Evolutionary conservation across 73 alveolate species (phyloP), one percentile per base, ranked within the genome.

Genomic region (Blepharisma stoltei): DNA sequence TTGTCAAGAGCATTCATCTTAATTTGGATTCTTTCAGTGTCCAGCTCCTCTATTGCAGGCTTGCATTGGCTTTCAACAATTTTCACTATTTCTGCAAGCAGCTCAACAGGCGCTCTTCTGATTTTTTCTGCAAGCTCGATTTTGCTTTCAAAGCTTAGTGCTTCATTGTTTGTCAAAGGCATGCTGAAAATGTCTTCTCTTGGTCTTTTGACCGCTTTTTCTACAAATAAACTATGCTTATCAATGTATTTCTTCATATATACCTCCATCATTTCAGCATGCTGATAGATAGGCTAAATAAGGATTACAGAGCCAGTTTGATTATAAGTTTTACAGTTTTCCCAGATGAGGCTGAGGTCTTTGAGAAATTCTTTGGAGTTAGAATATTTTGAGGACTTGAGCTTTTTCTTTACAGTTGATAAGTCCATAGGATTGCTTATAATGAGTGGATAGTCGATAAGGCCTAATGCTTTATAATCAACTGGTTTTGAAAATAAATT

Each of bases 401-500:
- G 81, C 41, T 78, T 78, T 32, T 37, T 27, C 46, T 78, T 71
- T 20, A 54, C 20, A 4, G 86, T 78, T 4, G 73, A 45, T 38
- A 78, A 68, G 32, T 78, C 86, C 86, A 78, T 78, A 0, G 86
- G 86, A 20, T 78, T 54, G 38, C 55, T 78, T 6, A 78, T 78
- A 37, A 78, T 70, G 53, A 38, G 48, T n/a, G 86, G 86, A n/a
- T 78, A 78, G 81, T 78, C 86, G 25, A 21, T 11, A 27, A 78
- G 70, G 21, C 60, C 54, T 14, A 78, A 32, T 23, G 20, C 49
- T 27, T 78, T 67, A 41, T 45, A 78, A 68, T 78, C 83, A 6
- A 78, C 86, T 27, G 86, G 86, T 9, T 66, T 73, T 78, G 37
- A 37, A 78, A 78, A 78, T 49, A 87, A 95, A 43, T 60, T 77